Evolutionary conservation across 768 basidiomycete genomes (phyloP).

Genomic region (Neoboletus brunneissimus): DNA sequence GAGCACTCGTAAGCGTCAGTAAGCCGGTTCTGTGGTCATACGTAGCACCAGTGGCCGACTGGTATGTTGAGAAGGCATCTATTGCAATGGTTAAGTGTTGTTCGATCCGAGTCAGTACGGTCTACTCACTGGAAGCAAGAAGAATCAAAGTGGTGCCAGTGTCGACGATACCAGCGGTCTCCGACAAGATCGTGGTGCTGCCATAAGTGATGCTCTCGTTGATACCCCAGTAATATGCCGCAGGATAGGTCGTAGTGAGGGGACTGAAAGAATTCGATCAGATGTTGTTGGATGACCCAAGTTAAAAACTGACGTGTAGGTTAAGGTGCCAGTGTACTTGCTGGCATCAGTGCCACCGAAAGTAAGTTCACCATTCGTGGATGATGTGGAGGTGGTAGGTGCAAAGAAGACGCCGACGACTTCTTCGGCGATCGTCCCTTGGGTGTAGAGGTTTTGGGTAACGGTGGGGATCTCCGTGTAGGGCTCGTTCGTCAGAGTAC

Average conservation of each 20-base stretch:
- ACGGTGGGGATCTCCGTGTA: constrained; percentile 47
- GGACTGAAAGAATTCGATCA: constrained; percentile 33
- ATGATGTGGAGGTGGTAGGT: constrained; percentile 36
- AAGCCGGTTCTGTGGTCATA: constrained; percentile 41
- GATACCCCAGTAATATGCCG: constrained; percentile 57
- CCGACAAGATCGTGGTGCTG: constrained; percentile 41
- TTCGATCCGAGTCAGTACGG: neutral
- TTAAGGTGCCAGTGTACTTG: constrained; percentile 37
- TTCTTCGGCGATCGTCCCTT: constrained; percentile 39
- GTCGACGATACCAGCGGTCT: constrained; percentile 57
- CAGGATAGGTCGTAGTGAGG: constrained; percentile 45
- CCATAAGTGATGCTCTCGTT: constrained; percentile 55
- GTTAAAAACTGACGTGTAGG: constrained; percentile 37
- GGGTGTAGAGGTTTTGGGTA: constrained; percentile 48
- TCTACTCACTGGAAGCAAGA: constrained; percentile 38
- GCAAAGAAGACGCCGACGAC: constrained; percentile 51
- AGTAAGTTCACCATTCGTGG: constrained; percentile 50
- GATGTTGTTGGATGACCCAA: neutral
- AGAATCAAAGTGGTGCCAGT: constrained; percentile 56
- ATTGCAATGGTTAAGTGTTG: constrained; percentile 1
- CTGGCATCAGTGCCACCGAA: constrained; percentile 41
- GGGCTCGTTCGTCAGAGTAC: neutral
- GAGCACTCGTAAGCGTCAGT: constrained; percentile 47
- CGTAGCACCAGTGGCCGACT: constrained; percentile 42
- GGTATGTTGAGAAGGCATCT: constrained; percentile 45